Conservation (phyloP, 495 filamentous ascomycete genomes). For the Aspergillus cavernicola region DNA sequence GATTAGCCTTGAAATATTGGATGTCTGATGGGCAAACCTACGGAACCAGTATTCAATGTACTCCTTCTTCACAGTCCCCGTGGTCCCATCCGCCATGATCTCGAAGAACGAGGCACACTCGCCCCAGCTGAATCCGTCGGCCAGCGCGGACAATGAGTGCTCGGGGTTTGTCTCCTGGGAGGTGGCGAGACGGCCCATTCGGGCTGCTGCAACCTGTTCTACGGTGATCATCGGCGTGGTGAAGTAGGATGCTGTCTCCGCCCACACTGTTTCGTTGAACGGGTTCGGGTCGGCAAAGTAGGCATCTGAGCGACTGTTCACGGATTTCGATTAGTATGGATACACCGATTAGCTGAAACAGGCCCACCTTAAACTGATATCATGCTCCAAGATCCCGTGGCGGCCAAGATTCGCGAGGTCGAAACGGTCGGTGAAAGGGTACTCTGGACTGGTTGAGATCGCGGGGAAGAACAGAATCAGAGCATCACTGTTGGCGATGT, state of each 20-base stretch:
- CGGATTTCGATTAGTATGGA: neutral
- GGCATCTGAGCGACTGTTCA: conserved; percentile 11
- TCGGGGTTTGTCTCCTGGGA: conserved; percentile 14
- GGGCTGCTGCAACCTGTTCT: conserved; percentile 10
- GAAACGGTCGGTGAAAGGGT: neutral
- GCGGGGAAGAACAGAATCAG: conserved; percentile 9
- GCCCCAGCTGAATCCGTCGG: conserved; percentile 17
- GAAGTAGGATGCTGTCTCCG: conserved; percentile 15
- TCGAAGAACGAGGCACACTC: conserved; percentile 19
- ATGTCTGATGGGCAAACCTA: neutral
- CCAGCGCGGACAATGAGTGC: conserved; percentile 3
- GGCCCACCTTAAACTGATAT: conserved; percentile 12
- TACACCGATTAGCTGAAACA: neutral
- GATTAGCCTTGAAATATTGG: neutral
- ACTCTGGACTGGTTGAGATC: conserved; percentile 8
- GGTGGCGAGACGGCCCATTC: conserved; percentile 14
- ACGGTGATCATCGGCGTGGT: conserved; percentile 15
- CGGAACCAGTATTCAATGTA: conserved; percentile 18
- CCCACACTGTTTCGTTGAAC: conserved; percentile 17
- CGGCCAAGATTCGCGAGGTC: conserved; percentile 8
- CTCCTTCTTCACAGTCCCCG: conserved; percentile 9
- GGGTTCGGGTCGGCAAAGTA: conserved; percentile 15
- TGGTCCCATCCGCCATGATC: conserved; percentile 17
- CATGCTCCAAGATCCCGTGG: conserved; percentile 15
- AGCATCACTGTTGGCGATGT: conserved; percentile 12